A percentile compares a stretch with the other conserved stretches of the same genome.
phyloP scores from a whole-genome alignment of 768 basidiomycete genomes.

The Cyclocybe aegerita region DNA sequence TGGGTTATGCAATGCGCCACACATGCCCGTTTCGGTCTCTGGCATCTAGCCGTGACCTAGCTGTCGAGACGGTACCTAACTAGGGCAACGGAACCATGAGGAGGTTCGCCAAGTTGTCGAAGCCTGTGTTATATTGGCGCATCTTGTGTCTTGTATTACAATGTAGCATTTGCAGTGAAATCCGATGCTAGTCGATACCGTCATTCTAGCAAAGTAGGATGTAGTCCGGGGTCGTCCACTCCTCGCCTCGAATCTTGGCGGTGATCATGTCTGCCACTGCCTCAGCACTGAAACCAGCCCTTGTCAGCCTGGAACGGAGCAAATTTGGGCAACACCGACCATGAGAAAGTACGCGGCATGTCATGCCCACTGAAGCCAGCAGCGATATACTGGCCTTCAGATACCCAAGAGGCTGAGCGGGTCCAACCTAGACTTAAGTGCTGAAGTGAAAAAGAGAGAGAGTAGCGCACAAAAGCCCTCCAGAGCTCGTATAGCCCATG shows the following conservation, averaged over 20 bases:
- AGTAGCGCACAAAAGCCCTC: conserved; percentile 60
- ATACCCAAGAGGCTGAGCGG: conserved; percentile 36
- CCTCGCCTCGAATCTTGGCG: conserved; percentile 40
- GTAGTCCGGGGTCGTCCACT: conserved; percentile 55
- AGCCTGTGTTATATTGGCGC: too few species aligned
- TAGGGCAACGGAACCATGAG: too few species aligned
- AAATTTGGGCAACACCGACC: conserved; percentile 37
- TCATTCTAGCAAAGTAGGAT: too few species aligned
- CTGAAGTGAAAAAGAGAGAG: background rate
- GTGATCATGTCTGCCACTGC: conserved; percentile 58
- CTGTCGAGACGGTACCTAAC: too few species aligned
- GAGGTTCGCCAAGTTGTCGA: too few species aligned
- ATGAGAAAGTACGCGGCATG: conserved; percentile 75
- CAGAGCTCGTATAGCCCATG: conserved; percentile 67
- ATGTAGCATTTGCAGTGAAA: too few species aligned
- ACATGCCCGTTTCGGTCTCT: too few species aligned
- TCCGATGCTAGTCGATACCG: too few species aligned
- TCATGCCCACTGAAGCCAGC: conserved; percentile 80
- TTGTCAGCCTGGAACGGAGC: background rate
- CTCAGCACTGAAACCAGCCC: conserved; percentile 49
- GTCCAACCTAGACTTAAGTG: conserved; percentile 51
- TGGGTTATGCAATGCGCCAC: too few species aligned
- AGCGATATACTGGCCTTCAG: conserved; percentile 63
- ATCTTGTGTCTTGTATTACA: too few species aligned
- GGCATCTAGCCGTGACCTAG: too few species aligned